Percentiles rank a stretch among this genome's conserved stretches.
Conservation (phyloP, 257 asterid species). For the Lycium ferocissimum region DNA sequence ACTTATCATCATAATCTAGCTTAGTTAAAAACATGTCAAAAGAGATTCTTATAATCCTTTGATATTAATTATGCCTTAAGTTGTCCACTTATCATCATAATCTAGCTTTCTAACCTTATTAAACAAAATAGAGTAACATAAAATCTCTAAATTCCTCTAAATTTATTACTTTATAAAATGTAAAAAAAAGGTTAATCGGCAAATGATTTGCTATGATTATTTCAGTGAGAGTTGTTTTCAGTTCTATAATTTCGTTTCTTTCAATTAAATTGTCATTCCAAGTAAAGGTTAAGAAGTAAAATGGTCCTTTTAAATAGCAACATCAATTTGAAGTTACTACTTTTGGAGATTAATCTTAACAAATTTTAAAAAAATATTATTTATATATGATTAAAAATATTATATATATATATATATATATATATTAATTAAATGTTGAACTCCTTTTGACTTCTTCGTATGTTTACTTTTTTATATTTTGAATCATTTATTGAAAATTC, state of each 20-base stretch:
- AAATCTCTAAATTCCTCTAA: not conserved
- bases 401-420: no score
- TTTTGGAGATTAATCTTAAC: not conserved
- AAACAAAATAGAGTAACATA: no score
- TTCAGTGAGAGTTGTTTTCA: not conserved
- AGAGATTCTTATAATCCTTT: not conserved
- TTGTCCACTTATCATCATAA: conserved; percentile 3
- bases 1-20: not conserved
- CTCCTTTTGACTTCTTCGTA: no score
- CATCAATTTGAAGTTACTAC: not conserved
- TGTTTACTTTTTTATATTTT: no score
- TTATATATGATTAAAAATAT: not conserved
- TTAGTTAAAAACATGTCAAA: not conserved
- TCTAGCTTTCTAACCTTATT: not conserved
- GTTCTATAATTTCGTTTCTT: not conserved
- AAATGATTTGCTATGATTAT: not conserved
- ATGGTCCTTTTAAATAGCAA: not conserved
- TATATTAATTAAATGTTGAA: no score
- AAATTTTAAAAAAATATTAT: not conserved
- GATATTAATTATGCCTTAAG: not conserved
- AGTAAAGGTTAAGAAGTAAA: not conserved
- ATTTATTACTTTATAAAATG: not conserved
- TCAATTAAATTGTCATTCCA: not conserved
- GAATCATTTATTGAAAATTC: no score
- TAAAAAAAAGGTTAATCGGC: not conserved